phyloP scores from a whole-genome alignment of 768 basidiomycete genomes.

The Lentinula boryana region DNA sequence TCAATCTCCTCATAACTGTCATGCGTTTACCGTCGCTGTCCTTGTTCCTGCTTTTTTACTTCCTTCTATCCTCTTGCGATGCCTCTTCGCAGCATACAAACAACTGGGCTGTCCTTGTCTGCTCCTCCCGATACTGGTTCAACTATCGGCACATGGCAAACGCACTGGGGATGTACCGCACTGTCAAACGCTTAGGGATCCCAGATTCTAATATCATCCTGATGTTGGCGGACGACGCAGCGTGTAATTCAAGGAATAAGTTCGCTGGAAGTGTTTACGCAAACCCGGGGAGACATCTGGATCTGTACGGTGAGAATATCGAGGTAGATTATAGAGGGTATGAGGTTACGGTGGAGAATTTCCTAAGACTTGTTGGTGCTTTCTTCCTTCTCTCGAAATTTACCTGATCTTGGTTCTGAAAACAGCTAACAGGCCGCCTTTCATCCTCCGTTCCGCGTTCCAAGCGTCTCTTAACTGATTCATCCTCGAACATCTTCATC shows the following conservation, averaged over 20 bases:
- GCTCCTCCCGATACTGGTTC: conserved; percentile 95
- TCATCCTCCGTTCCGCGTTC: conserved; percentile 82
- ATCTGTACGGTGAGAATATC: conserved; percentile 93
- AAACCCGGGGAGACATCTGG: conserved; percentile 73
- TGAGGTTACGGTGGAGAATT: conserved; percentile 96
- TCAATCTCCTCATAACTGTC: background rate
- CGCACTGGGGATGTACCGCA: conserved; percentile 97
- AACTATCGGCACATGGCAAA: conserved; percentile 99
- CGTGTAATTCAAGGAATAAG: conserved; percentile 89
- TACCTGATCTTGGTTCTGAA: background rate
- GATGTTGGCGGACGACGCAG: conserved; percentile 96
- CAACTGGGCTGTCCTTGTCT: conserved; percentile 98
- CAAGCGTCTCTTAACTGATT: conserved; percentile 88
- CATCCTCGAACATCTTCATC: conserved; percentile 88
- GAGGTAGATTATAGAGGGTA: conserved; percentile 99
- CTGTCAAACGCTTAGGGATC: conserved; percentile 95
- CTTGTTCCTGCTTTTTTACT: background rate
- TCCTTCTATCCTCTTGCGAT: background rate
- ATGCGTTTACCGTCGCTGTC: background rate
- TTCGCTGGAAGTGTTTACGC: conserved; percentile 92
- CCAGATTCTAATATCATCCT: conserved; percentile 99
- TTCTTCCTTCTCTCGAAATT: conserved; percentile 32
- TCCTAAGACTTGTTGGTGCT: conserved; percentile 56
- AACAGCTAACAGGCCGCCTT: conserved; percentile 51
- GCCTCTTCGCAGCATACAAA: conserved; percentile 67